These are phyloP conservation scores for Wickerhamomyces subpelliculosus DNA, from an alignment of 805 yeast species.

Conservation along the genomic window DNA sequence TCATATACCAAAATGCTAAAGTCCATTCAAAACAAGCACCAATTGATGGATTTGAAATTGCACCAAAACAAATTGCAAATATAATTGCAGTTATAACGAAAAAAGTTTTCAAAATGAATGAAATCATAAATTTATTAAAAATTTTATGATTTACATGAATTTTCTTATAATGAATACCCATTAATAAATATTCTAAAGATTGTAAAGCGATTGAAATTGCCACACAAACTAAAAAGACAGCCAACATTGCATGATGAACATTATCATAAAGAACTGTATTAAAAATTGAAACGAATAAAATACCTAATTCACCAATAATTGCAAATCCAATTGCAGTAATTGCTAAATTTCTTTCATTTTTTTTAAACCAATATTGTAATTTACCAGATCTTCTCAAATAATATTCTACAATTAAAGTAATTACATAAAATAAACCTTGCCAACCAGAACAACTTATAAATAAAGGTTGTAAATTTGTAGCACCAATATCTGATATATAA, in stretches of 20 bases:
- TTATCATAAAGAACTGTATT: constrained; percentile 50
- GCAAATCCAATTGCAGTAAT: constrained; percentile 38
- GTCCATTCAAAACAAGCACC: constrained; percentile 69
- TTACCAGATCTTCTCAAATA: constrained; percentile 50
- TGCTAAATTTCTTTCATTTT: constrained; percentile 31
- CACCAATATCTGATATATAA: constrained; percentile 83
- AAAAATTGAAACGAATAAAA: constrained; percentile 67
- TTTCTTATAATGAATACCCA: constrained; percentile 38
- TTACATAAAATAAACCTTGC: constrained; percentile 69
- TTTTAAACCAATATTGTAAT: constrained; percentile 35
- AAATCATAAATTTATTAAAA: constrained; percentile 39
- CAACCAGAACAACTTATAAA: constrained; percentile 73
- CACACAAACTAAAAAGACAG: constrained; percentile 60
- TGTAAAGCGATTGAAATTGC: constrained; percentile 45
- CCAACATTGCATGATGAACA: constrained; percentile 64
- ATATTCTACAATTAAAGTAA: constrained; percentile 58
- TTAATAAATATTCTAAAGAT: constrained; percentile 36
- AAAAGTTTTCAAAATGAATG: constrained; percentile 61
- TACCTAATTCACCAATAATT: constrained; percentile 60
- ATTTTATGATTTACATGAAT: constrained; percentile 24
- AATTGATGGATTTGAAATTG: constrained; percentile 22
- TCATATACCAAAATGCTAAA: constrained; percentile 78
- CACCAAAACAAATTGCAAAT: constrained; percentile 67
- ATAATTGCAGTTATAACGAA: constrained; percentile 52
- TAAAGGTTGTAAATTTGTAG: constrained; percentile 77